Conservation (phyloP, 345 rosid genomes). For the Rubroshorea leprosula region DNA sequence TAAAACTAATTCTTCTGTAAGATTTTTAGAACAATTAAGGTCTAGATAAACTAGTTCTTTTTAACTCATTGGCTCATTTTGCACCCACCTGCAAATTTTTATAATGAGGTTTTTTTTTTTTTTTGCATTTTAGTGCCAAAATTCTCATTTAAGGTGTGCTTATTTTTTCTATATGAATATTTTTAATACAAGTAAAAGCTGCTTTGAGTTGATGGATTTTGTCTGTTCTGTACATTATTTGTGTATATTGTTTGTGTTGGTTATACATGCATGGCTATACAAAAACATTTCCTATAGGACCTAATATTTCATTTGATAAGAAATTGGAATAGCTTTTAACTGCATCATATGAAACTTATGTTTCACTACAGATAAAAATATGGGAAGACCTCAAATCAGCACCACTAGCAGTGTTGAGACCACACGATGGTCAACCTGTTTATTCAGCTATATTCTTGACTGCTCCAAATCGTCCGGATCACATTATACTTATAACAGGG, state of each 20-base stretch:
- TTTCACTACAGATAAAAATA: constrained; percentile 62
- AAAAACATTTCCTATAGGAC: not conserved
- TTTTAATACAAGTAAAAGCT: not conserved
- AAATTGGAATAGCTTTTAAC: not conserved
- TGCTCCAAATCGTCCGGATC: constrained; percentile 72
- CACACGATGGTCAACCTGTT: constrained; percentile 82
- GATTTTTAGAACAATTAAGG: no score
- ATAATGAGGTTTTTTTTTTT: no score
- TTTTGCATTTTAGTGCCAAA: no score
- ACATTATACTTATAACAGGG: constrained; percentile 75
- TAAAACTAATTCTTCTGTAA: no score
- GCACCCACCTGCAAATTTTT: no score
- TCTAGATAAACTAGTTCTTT: no score
- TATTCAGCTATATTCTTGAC: constrained; percentile 63
- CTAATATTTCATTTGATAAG: not conserved
- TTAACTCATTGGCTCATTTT: no score
- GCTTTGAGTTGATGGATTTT: not conserved
- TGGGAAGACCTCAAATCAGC: constrained; percentile 78
- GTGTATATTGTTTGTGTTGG: not conserved
- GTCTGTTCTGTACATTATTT: not conserved
- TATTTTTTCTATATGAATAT: no score
- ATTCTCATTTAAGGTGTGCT: no score
- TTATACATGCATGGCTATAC: not conserved
- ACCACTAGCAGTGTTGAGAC: constrained; percentile 68
- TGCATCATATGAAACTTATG: not conserved